Base-by-base conservation (phyloP, 169 alveolate species). In the Cryptosporidium bovis region DNA sequence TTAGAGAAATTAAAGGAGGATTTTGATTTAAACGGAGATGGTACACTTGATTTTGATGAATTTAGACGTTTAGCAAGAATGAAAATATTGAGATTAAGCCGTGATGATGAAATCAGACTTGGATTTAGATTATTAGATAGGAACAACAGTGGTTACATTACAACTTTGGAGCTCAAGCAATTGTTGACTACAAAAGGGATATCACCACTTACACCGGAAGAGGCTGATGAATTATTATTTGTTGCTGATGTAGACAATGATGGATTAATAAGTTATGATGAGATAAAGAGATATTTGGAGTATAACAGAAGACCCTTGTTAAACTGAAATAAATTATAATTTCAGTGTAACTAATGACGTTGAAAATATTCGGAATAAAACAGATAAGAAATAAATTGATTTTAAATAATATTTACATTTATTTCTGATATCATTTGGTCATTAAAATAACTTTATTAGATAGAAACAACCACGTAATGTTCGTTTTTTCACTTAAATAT, bases 261-360 rank as follows among this genome's bases (percentile, higher is more conserved):
- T 44, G 87, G 87, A n/a, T 62, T 77, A 24, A 77, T 77, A 60
- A 77, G 87, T 62, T 77, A 77, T 27, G 87, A 77, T 1, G 87
- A 77, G 46, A 77, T 77, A 31, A 77, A 77, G 64, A 56, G 87
- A 60, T 77, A 77, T 62, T 62, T 77, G 64, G 87, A 77, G 56
- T 77, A 77, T 62, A 77, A 77, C 24, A 77, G 87, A 66, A 77
- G 27, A 24, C 87, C 87, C 16, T 53, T 77, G 29, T 44, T 77
- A 15, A 77, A 77, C 50, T 77, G 36, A 27, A 8, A 40, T 3
- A 8, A 29, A 7, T 5, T 3, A 50, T 13, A 27, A 33, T 18
- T 67, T 48, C 44, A 31, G 44, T 50, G 55, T 13, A 67, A 24
- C 1, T 18, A 18, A 51, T 33, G 29, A 64, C 36, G 36, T 46